Conservation (phyloP, 106 monocot genomes). For the Dendrobium huoshanense region DNA sequence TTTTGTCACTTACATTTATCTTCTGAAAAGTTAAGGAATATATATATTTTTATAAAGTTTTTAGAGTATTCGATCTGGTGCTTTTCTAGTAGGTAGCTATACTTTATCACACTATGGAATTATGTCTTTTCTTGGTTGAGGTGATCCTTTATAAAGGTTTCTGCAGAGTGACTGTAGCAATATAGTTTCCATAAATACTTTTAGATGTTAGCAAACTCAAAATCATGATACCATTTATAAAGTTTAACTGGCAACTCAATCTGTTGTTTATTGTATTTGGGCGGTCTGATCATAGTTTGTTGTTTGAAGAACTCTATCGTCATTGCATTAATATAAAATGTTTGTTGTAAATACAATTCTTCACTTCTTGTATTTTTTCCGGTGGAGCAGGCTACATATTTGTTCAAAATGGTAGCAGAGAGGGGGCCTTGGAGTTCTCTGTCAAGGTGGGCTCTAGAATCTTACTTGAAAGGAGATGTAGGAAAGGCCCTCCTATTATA, state of each 20-base stretch:
- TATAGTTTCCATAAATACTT: not conserved
- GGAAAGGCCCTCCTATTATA: slow-evolving; percentile 84
- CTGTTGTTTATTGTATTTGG: not conserved
- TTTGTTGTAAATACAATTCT: not conserved
- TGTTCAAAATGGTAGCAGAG: slow-evolving; percentile 85
- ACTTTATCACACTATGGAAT: too few relatives aligned
- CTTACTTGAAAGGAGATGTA: slow-evolving; percentile 77
- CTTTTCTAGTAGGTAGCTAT: too few relatives aligned
- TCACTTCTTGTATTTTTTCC: not conserved
- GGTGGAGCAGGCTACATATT: slow-evolving; percentile 48
- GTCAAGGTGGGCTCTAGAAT: slow-evolving; percentile 81
- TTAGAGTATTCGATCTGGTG: too few relatives aligned
- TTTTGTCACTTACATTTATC: too few relatives aligned
- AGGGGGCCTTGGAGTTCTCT: slow-evolving; percentile 94
- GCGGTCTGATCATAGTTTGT: not conserved
- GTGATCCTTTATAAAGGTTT: too few relatives aligned
- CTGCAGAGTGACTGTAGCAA: too few relatives aligned
- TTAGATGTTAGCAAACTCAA: not conserved
- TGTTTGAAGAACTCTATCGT: not conserved
- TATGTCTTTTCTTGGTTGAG: too few relatives aligned
- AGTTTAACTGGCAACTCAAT: not conserved
- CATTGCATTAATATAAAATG: not conserved
- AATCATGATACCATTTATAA: not conserved
- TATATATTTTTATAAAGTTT: too few relatives aligned
- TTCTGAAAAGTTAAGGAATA: too few relatives aligned